Evolutionary conservation across 164 flowering plant genomes (phyloP).

Genomic region (Platanus orientalis): DNA sequence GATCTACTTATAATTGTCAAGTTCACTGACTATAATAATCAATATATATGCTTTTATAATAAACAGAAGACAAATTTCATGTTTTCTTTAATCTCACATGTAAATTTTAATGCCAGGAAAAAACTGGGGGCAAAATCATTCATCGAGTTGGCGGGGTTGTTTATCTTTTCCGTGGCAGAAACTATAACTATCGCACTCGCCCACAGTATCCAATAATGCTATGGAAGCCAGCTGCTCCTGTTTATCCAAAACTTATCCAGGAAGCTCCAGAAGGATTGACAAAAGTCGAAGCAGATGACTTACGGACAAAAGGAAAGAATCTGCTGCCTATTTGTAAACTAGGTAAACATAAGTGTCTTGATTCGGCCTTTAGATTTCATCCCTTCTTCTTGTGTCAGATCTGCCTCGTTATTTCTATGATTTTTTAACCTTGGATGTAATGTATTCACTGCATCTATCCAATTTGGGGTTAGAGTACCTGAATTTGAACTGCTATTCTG

Average conservation of each 20-base stretch:
- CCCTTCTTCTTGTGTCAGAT: too few species aligned
- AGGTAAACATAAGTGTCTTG: conserved; percentile 36
- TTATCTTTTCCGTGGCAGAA: conserved; percentile 90
- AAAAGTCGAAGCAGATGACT: conserved; percentile 68
- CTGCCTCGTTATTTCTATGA: too few species aligned
- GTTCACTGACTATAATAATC: too few species aligned
- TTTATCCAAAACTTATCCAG: conserved; percentile 95
- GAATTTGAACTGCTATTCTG: too few species aligned
- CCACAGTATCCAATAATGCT: conserved; percentile 89
- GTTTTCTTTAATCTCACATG: conserved; percentile 5
- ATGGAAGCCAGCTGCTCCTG: conserved; percentile 98
- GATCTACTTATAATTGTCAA: too few species aligned
- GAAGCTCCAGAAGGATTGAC: conserved; percentile 95
- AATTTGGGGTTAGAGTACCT: too few species aligned
- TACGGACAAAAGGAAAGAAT: conserved; percentile 63
- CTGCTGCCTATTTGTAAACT: conserved; percentile 80
- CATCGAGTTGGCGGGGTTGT: conserved; percentile 67
- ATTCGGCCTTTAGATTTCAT: too few species aligned
- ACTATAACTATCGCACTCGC: conserved; percentile 67
- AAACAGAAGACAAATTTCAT: background rate
- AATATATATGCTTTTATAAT: background rate
- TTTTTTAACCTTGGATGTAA: too few species aligned
- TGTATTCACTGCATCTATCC: too few species aligned
- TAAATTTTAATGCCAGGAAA: conserved; percentile 53
- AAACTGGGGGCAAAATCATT: conserved; percentile 85